Evolutionary conservation across 805 yeast genomes (phyloP).

Genomic region (Wickerhamomyces ciferrii): DNA sequence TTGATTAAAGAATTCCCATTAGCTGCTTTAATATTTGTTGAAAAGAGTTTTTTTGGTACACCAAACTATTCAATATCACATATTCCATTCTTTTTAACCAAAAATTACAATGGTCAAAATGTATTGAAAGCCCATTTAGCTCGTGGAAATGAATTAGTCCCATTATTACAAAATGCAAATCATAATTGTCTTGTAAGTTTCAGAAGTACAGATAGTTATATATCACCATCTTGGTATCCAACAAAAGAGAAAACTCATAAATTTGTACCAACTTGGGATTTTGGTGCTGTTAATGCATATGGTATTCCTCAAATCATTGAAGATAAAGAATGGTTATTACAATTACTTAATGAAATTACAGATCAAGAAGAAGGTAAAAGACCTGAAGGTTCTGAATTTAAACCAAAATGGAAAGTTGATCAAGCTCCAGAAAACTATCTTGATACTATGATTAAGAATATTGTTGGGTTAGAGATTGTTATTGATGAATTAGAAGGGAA

Average conservation of each 20-base stretch:
- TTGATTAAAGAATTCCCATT: constrained; percentile 45
- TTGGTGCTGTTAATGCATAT: constrained; percentile 48
- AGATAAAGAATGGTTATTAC: constrained; percentile 38
- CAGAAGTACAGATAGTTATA: constrained; percentile 45
- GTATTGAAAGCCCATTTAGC: constrained; percentile 53
- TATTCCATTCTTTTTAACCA: constrained; percentile 44
- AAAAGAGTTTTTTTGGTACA: constrained; percentile 36
- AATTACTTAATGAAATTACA: constrained; percentile 39
- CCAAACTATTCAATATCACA: constrained; percentile 58
- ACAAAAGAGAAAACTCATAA: constrained; percentile 51
- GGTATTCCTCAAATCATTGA: constrained; percentile 42
- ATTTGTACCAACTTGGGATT: constrained; percentile 70
- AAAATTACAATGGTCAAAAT: constrained; percentile 29
- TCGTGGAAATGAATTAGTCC: constrained; percentile 43
- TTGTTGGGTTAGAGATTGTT: constrained; percentile 52
- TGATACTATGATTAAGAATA: constrained; percentile 38
- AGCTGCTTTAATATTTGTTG: constrained; percentile 37
- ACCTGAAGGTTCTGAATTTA: constrained; percentile 18
- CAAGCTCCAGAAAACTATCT: constrained; percentile 52
- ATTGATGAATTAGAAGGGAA: constrained; percentile 43
- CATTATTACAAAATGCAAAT: constrained; percentile 27
- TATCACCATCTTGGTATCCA: constrained; percentile 56
- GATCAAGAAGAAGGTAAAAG: constrained; percentile 41
- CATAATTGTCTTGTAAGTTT: constrained; percentile 45
- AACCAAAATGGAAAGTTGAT: constrained; percentile 44